A percentile compares a stretch with the other conserved stretches of the same genome.
These are phyloP conservation scores for Adenanthera pavonina DNA, from an alignment of 306 rosid species.

Conservation along the genomic window DNA sequence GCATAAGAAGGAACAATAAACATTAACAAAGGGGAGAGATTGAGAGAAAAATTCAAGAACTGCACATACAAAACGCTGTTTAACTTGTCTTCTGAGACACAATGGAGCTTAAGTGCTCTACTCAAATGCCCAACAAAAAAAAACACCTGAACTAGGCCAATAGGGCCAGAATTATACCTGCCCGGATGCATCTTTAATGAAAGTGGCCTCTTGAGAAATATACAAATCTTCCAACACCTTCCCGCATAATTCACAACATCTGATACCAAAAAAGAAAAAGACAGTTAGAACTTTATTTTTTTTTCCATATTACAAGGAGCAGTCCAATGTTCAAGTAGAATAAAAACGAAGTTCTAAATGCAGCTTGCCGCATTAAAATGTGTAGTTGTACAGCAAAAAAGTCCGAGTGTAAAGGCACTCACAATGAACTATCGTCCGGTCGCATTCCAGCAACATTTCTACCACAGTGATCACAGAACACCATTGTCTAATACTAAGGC, in stretches of 20 bases:
- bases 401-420: slow-evolving; percentile 21
- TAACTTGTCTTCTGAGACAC: neutral
- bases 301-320: neutral
- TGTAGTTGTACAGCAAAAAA: neutral
- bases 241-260: slow-evolving; percentile 17
- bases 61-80: neutral
- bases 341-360: neutral
- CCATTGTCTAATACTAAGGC: slow-evolving; percentile 3
- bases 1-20: neutral
- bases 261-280: slow-evolving; percentile 3
- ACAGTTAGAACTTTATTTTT: neutral
- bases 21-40: neutral
- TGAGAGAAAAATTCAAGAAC: neutral
- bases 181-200: slow-evolving; percentile 13
- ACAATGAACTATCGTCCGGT: slow-evolving; percentile 21
- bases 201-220: slow-evolving; percentile 27
- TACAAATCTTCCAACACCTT: slow-evolving; percentile 33
- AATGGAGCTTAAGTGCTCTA: neutral
- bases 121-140: slow-evolving; percentile 3
- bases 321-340: neutral
- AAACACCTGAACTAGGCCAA: neutral
- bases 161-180: slow-evolving; percentile 10
- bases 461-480: slow-evolving; percentile 24
- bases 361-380: neutral
- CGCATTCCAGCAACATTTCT: slow-evolving; percentile 19